These are phyloP conservation scores for Apiospora phragmitis DNA, from an alignment of 2,329 filamentous ascomycete species.

Conservation along the genomic window DNA sequence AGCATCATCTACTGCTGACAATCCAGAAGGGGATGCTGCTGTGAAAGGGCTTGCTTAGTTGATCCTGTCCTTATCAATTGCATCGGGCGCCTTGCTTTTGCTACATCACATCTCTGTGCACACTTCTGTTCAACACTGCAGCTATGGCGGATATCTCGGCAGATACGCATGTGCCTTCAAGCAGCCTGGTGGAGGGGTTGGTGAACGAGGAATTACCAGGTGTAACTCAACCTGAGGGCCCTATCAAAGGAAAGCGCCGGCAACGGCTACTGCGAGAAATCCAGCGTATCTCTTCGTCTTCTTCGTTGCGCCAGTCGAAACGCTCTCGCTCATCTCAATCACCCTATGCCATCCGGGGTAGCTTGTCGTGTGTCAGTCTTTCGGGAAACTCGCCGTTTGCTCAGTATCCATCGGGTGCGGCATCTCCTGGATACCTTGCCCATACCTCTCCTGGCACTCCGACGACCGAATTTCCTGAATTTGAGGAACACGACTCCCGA, in stretches of 20 bases:
- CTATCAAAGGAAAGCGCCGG: slow-evolving; percentile 65
- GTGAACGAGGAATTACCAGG: neutral
- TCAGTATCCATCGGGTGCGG: slow-evolving; percentile 33
- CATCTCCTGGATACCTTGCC: slow-evolving; percentile 32
- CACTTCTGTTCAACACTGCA: neutral
- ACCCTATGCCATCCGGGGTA: slow-evolving; percentile 59
- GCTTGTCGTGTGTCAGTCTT: slow-evolving; percentile 57
- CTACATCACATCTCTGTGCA: neutral
- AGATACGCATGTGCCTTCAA: slow-evolving; percentile 11
- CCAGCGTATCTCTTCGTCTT: slow-evolving; percentile 80
- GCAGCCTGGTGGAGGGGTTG: slow-evolving; percentile 12
- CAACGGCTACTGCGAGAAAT: slow-evolving; percentile 72
- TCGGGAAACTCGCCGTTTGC: slow-evolving; percentile 40
- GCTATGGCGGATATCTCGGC: slow-evolving; percentile 2
- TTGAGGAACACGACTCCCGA: slow-evolving; percentile 46
- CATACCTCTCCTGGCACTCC: slow-evolving; percentile 40
- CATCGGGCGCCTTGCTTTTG: neutral
- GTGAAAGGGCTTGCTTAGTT: neutral
- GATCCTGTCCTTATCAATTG: neutral
- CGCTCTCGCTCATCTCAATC: slow-evolving; percentile 68
- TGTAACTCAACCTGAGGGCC: slow-evolving; percentile 26
- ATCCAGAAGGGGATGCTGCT: neutral
- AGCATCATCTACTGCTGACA: neutral
- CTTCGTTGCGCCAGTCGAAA: slow-evolving; percentile 65
- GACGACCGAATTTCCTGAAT: slow-evolving; percentile 39